Conservation (phyloP, 2,329 filamentous ascomycete genomes). For the Neonectria magnoliae region DNA sequence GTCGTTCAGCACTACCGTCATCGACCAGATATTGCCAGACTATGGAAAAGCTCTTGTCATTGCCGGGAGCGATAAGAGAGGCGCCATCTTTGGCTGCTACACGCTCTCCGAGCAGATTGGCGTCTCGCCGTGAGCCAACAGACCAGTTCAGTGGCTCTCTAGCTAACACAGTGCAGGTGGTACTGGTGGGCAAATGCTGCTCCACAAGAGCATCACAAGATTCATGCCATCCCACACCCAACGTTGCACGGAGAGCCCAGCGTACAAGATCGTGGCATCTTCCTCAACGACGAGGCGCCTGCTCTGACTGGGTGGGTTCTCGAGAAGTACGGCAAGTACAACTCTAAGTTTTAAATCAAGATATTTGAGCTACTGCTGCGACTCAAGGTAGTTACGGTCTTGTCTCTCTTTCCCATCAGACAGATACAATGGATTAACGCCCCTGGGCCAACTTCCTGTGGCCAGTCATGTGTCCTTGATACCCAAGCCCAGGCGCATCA, state of each 20-base stretch:
- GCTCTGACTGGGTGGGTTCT: slow-evolving; percentile 65
- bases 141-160: accelerated
- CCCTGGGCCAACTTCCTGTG: slow-evolving; percentile 74
- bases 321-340: slow-evolving; percentile 60
- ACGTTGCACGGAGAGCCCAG: slow-evolving; percentile 58
- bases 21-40: neutral
- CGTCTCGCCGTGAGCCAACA: slow-evolving; percentile 25
- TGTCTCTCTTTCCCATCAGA: neutral
- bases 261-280: slow-evolving; percentile 69
- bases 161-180: slow-evolving; percentile 8
- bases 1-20: slow-evolving; percentile 3
- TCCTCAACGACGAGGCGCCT: slow-evolving; percentile 65
- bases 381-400: slow-evolving; percentile 25
- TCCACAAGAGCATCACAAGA: slow-evolving; percentile 1
- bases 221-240: slow-evolving; percentile 12
- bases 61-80: slow-evolving; percentile 29
- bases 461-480: slow-evolving; percentile 74
- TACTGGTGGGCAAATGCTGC: slow-evolving; percentile 39
- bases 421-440: neutral
- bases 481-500: slow-evolving; percentile 58
- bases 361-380: slow-evolving; percentile 66
- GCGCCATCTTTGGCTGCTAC: slow-evolving; percentile 25
- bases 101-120: slow-evolving; percentile 32
- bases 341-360: slow-evolving; percentile 66
- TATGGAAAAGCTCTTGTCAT: neutral